Evolutionary conservation across 192 early-diverging fungal genomes (phyloP), one percentile per base, ranked within the genome.

Genomic region (Coemansia sp.): DNA sequence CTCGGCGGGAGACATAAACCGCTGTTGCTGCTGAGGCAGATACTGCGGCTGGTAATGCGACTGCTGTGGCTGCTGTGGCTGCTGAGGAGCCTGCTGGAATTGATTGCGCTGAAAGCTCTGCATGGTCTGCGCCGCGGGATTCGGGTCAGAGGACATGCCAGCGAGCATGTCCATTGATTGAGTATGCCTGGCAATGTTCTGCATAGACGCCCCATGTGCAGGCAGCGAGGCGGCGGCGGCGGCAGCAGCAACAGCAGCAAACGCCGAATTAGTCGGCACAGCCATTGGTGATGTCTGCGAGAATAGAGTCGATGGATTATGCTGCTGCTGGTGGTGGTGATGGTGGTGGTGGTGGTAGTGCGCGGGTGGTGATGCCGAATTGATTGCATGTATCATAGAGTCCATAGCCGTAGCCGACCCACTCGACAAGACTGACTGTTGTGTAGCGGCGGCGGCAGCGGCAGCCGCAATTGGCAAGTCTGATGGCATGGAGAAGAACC

Each of bases 401-500:
- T 56, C 53, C 53, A 56, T 56, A 2, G 29, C 53, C 12, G 24
- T 29, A 29, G 50, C 50, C 13, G 53, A 30, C 4, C 53, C 53
- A 34, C 27, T 22, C 2, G 53, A 15, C 15, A 56, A 4, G 15
- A 37, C 50, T 55, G 70, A 27, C 56, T 55, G 39, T 38, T 58
- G 71, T 10, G 16, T 53, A 13, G 58, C 59, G 8, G 62, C 62
- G 11, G 49, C 47, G 9, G 50, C 52, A 1, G 52, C 52, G 11
- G 52, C 52, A 4, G 52, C 53, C 32, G 53, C 53, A 29, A 65
- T 39, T 4, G 66, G 35, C 29, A 67, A 50, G 2, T 71, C 64
- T 1, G 67, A 27, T 2, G 64, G 64, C 45, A 68, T 59, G 40
- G 68, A 75, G 18, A 77, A 65, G 47, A 77, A 69, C 66, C 75